Evolutionary conservation across 768 basidiomycete species (phyloP), one percentile per base, ranked within the genome.

Genomic region (Thelephora ganbajun): DNA sequence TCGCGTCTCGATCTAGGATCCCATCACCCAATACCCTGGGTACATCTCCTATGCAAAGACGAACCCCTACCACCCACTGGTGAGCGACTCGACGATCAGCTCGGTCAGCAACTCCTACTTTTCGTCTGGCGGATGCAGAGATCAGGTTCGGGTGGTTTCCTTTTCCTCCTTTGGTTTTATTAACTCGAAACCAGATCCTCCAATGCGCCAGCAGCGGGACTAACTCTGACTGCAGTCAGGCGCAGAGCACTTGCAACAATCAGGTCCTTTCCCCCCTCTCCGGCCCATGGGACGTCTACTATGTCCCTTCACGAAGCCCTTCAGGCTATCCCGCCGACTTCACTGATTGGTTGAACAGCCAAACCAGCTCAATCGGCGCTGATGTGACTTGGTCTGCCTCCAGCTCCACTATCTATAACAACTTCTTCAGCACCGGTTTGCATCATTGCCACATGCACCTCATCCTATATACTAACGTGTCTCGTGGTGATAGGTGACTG

Each of bases 171-270:
- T 13, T 19, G 44, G 44, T 42, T 6, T 22, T 30, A 19, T 5
- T 26, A 18, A 9, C 35, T 11, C 11, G 34, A 20, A 14, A n/a
- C n/a, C 45, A 77, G 74, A 80, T 80, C 52, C 63, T 61, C 2
- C 57, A 64, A 1, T 80, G 80, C 58, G 66, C 80, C 56, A 66
- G 66, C 48, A 64, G 60, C 1, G 73, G 71, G 16, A 63, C 63
- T 14, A 66, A 75, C 50, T 58, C 64, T 0, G 70, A 71, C 4
- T 83, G 80, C 57, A 74, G 78, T 0, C 51, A 53, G 2, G 79
- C 80, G 4, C 78, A 80, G 56, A 64, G 55, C 43, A 76, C 60
- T 64, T 83, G 80, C 63, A 79, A 80, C 59, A 67, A 64, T 53
- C 58, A 71, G 41, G 70, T 83, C 48, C 62, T 79, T 5, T 67